These are phyloP conservation scores for Globisporangium irregulare DNA, from an alignment of 352 stramenopile genomes.

Conservation along the genomic window DNA sequence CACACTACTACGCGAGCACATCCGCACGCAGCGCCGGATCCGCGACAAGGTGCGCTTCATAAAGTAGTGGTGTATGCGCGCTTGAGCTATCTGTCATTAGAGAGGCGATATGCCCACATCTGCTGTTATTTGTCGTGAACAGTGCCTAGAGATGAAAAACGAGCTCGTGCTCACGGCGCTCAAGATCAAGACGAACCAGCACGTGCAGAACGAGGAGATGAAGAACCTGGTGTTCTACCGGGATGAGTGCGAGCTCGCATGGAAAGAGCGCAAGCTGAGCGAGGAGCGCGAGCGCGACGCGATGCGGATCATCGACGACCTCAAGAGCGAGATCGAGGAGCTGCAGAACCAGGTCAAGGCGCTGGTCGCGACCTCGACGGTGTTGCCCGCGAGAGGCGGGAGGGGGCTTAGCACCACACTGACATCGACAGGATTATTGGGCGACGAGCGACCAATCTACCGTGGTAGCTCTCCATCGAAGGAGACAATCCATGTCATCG, in stretches of 20 bases:
- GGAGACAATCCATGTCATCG: neutral
- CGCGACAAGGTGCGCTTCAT: constrained; percentile 44
- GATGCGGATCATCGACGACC: constrained; percentile 65
- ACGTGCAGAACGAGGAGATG: constrained; percentile 67
- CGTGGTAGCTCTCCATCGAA: constrained; percentile 10
- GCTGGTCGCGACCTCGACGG: constrained; percentile 23
- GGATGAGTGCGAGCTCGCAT: constrained; percentile 70
- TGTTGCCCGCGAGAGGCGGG: neutral
- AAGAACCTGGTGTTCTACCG: constrained; percentile 70
- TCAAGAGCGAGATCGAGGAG: constrained; percentile 56
- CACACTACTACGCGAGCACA: constrained; percentile 43
- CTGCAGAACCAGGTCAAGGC: constrained; percentile 52
- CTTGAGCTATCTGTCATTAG: neutral
- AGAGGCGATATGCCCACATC: neutral
- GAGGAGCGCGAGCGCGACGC: constrained; percentile 60
- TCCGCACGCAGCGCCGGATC: constrained; percentile 48
- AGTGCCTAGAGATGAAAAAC: constrained; percentile 66
- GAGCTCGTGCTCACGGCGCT: constrained; percentile 56
- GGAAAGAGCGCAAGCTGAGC: constrained; percentile 52
- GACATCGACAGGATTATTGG: neutral
- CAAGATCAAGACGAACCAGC: constrained; percentile 52
- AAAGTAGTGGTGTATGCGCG: neutral
- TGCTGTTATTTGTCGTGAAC: too few relatives aligned
- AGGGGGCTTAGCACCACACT: neutral
- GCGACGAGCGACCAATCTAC: neutral